phyloP scores from a whole-genome alignment of 371 early-diverging fungal species.

The Haplosporangium sp. region DNA sequence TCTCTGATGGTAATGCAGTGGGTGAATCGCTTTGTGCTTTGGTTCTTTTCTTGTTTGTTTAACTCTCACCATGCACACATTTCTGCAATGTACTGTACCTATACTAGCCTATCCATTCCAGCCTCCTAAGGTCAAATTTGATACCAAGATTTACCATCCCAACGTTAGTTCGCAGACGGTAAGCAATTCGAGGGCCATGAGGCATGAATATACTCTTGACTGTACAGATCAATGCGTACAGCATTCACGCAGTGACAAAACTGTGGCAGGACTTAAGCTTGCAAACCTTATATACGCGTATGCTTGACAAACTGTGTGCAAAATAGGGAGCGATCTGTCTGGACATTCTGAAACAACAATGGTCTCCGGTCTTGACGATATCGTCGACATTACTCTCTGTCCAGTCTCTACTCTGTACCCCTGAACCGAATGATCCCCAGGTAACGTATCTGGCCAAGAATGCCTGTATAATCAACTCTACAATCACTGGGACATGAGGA shows the following conservation, averaged over 20 bases:
- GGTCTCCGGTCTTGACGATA: conserved; percentile 64
- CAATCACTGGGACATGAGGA: no score
- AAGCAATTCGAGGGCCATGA: conserved; percentile 5
- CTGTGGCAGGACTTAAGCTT: no score
- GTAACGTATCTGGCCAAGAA: conserved; percentile 21
- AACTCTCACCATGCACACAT: not conserved
- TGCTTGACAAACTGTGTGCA: not conserved
- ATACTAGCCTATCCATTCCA: conserved; percentile 59
- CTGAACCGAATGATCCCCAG: conserved; percentile 67
- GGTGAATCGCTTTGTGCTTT: not conserved
- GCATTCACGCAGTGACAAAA: no score
- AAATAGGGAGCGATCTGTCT: conserved; percentile 64
- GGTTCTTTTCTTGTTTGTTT: not conserved
- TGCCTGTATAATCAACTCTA: no score
- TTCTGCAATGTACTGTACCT: not conserved
- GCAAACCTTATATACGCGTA: no score
- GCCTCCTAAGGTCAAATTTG: conserved; percentile 65
- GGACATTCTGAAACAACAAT: conserved; percentile 62
- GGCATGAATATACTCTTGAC: not conserved
- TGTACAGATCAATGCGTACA: no score
- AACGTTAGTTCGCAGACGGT: conserved; percentile 69
- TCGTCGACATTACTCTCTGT: conserved; percentile 60
- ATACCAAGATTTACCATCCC: conserved; percentile 64
- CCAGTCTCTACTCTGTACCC: conserved; percentile 61
- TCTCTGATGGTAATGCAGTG: conserved; percentile 34